phyloP scores from a whole-genome alignment of 1,284 basidiomycete genomes.

The Ceratobasidium theobromae region DNA sequence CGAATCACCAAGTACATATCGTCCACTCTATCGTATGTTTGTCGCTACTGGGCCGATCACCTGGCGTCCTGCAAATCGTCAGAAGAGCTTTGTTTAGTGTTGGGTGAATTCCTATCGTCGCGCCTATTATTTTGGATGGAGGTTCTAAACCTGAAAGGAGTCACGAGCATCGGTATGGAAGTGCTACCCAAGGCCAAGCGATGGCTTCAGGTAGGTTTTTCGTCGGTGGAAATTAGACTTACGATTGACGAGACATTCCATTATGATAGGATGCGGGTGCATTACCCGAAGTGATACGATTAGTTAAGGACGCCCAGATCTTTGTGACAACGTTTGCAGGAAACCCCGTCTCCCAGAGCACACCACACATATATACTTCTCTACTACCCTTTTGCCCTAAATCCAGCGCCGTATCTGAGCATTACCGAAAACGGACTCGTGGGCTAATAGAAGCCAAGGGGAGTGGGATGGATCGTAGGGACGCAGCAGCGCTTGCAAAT shows the following conservation, averaged over 20 bases:
- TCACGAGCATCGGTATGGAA: neutral
- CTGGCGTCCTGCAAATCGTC: neutral
- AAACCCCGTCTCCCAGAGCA: neutral
- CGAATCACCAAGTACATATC: neutral
- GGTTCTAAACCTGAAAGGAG: no score
- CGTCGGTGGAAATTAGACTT: neutral
- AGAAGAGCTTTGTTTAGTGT: neutral
- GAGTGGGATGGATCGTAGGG: neutral
- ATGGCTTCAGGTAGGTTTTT: neutral
- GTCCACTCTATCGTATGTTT: neutral
- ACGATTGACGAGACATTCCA: neutral
- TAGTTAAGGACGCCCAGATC: neutral
- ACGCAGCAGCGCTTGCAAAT: neutral
- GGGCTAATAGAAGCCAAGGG: no score
- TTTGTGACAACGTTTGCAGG: neutral
- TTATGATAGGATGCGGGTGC: neutral
- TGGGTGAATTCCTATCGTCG: neutral
- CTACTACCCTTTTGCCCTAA: neutral
- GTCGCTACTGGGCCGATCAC: constrained; percentile 17
- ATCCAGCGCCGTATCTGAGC: neutral
- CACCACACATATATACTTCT: neutral
- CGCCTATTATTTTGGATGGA: neutral
- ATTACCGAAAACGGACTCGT: no score
- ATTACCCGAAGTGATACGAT: neutral
- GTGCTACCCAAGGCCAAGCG: neutral